A percentile compares a stretch with the other conserved stretches of the same genome.
Evolutionary conservation across 2,329 filamentous ascomycete genomes (phyloP).

Genomic region (Helotiales sp.): DNA sequence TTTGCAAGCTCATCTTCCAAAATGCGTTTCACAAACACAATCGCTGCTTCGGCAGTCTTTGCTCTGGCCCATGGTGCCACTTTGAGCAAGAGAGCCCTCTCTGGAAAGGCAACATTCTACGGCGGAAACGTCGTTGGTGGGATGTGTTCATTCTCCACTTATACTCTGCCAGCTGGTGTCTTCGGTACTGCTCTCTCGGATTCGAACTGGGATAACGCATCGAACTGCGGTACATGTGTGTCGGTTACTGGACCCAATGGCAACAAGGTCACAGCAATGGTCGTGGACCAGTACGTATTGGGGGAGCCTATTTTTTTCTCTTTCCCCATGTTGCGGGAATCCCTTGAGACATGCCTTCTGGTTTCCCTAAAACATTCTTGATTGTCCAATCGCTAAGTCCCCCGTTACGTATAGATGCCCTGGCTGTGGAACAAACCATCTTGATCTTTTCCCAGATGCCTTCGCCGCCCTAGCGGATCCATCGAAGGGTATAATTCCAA

Average conservation of each 20-base stretch:
- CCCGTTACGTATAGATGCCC: no score
- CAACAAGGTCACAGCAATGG: conserved; percentile 67
- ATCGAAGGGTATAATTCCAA: conserved; percentile 53
- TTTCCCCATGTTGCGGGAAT: no score
- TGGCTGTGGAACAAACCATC: conserved; percentile 56
- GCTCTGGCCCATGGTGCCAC: conserved; percentile 39
- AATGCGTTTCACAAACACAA: conserved; percentile 37
- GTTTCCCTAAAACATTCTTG: no score
- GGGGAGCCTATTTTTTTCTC: no score
- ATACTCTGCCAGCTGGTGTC: conserved; percentile 62
- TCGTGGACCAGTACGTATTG: conserved; percentile 63
- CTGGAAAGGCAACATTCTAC: conserved; percentile 57
- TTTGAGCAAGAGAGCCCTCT: conserved; percentile 34
- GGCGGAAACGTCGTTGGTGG: conserved; percentile 62
- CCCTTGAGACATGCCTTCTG: no score
- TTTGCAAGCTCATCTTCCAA: conserved; percentile 26
- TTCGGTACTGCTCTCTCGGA: conserved; percentile 67
- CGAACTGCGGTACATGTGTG: conserved; percentile 66
- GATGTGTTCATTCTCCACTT: conserved; percentile 66
- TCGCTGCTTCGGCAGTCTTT: conserved; percentile 30
- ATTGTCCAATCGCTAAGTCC: no score
- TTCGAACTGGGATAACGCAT: conserved; percentile 59
- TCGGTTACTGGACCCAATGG: conserved; percentile 61
- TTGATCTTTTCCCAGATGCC: conserved; percentile 59
- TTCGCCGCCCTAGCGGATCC: conserved; percentile 53